These are phyloP conservation scores for Viola pubescens DNA, from an alignment of 441 rosid genomes.

Conservation along the genomic window DNA sequence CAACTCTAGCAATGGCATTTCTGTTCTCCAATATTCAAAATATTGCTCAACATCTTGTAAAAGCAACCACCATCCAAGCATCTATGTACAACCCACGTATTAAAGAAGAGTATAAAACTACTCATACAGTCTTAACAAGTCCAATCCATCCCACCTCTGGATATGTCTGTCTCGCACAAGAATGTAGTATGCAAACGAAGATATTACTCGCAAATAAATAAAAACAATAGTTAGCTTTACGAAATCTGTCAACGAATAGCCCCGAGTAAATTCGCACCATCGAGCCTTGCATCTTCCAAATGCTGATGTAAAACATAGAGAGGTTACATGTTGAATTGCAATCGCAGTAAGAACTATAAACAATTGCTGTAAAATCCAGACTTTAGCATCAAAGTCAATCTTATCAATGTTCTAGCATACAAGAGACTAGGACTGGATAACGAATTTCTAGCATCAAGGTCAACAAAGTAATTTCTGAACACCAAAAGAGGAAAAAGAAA, in stretches of 20 bases:
- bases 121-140: conserved; percentile 3
- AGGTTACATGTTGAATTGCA: background rate
- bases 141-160: conserved; percentile 3
- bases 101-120: background rate
- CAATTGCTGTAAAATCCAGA: background rate
- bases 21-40: too few relatives aligned
- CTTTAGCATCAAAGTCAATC: background rate
- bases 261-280: conserved; percentile 78
- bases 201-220: background rate
- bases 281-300: conserved; percentile 83
- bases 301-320: conserved; percentile 32
- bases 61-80: background rate
- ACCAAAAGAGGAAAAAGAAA: too few relatives aligned
- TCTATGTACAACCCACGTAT: background rate
- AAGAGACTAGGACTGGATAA: too few relatives aligned
- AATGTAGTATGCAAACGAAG: background rate
- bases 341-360: too few relatives aligned
- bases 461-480: too few relatives aligned
- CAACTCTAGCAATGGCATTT: too few relatives aligned
- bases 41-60: too few relatives aligned
- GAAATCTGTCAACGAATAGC: conserved; percentile 49
- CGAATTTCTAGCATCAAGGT: too few relatives aligned
- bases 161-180: background rate
- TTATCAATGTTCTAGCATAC: too few relatives aligned
- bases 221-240: background rate